Evolutionary conservation across 2,329 filamentous ascomycete species (phyloP).

Genomic region (Fusarium luffae): DNA sequence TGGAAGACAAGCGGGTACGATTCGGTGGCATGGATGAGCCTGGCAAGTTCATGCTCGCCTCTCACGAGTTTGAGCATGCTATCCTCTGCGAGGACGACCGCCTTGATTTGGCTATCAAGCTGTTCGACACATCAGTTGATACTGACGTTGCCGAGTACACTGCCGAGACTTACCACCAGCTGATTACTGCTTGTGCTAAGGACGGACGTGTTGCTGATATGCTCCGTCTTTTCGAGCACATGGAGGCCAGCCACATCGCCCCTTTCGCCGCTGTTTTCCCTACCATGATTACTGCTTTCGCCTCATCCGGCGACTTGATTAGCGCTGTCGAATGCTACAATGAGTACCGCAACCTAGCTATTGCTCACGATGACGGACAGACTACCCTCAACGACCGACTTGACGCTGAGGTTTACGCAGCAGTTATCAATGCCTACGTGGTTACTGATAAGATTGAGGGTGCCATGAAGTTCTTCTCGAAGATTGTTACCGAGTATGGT

Average conservation of each 20-base stretch:
- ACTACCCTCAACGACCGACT: slow-evolving; percentile 75
- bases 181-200: slow-evolving; percentile 89
- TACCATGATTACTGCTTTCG: slow-evolving; percentile 95
- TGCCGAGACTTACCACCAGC: slow-evolving; percentile 82
- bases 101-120: slow-evolving; percentile 82
- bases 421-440: slow-evolving; percentile 91
- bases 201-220: slow-evolving; percentile 86
- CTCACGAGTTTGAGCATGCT: slow-evolving; percentile 86
- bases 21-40: slow-evolving; percentile 87
- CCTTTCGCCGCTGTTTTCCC: slow-evolving; percentile 87
- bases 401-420: slow-evolving; percentile 87
- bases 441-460: slow-evolving; percentile 82
- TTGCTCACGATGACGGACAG: slow-evolving; percentile 81
- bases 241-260: slow-evolving; percentile 80
- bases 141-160: slow-evolving; percentile 75
- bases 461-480: slow-evolving; percentile 85
- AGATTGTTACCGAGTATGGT: slow-evolving; percentile 74
- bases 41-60: slow-evolving; percentile 88
- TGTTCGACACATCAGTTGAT: slow-evolving; percentile 81
- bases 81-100: slow-evolving; percentile 90
- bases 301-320: slow-evolving; percentile 79
- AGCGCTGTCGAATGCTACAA: slow-evolving; percentile 96
- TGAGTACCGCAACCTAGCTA: slow-evolving; percentile 89
- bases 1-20: slow-evolving; percentile 85
- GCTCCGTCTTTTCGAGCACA: slow-evolving; percentile 89